Percentiles rank a stretch among this genome's conserved stretches.
Evolutionary conservation across 768 basidiomycete species (phyloP).

Genomic region (Dioszegia aurantiaca): DNA sequence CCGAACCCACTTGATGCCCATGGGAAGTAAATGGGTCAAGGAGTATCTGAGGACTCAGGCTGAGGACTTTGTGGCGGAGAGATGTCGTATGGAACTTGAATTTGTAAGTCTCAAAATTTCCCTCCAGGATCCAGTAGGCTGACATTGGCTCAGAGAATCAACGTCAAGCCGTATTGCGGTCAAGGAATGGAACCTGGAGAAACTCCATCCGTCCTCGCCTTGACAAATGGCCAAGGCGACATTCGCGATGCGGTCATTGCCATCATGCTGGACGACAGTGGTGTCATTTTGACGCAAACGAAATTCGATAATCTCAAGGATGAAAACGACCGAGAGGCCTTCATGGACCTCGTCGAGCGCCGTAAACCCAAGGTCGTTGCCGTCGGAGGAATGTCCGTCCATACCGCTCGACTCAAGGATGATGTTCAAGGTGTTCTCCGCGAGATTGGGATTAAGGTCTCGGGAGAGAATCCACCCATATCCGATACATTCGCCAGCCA

Average conservation of each 20-base stretch:
- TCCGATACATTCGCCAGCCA: constrained; percentile 30
- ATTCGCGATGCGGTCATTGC: constrained; percentile 83
- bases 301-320: constrained; percentile 85
- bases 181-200: constrained; percentile 68
- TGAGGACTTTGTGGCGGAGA: constrained; percentile 73
- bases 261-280: constrained; percentile 81
- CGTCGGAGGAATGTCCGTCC: constrained; percentile 80
- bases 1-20: constrained; percentile 75
- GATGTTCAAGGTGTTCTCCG: constrained; percentile 39
- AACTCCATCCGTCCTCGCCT: constrained; percentile 73
- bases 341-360: constrained; percentile 74
- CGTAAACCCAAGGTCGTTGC: constrained; percentile 84
- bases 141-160: constrained; percentile 66
- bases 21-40: constrained; percentile 80
- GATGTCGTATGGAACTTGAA: constrained; percentile 67
- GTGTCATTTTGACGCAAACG: constrained; percentile 82
- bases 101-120: constrained; percentile 58
- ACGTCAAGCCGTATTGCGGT: constrained; percentile 71
- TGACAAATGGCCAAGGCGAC: constrained; percentile 95
- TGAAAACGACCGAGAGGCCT: constrained; percentile 65
- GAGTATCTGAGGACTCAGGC: constrained; percentile 86
- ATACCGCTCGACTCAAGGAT: constrained; percentile 57
- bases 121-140: background rate
- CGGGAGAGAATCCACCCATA: constrained; percentile 31
- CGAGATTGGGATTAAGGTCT: constrained; percentile 31